Conservation (phyloP, 148 eudicot species). For the Bassia scoparia region DNA sequence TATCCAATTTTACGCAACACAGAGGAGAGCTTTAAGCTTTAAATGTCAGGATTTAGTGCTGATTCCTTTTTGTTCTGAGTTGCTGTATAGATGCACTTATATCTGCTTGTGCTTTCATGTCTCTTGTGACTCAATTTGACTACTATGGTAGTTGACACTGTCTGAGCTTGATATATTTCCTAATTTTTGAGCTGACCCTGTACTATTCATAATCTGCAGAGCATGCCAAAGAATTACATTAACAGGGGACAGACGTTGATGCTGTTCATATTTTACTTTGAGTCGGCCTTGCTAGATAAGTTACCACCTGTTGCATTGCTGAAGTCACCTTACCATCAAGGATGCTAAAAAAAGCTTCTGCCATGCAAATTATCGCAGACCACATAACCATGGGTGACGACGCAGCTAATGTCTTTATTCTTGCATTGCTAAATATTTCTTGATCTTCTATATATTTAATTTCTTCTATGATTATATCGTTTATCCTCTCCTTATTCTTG, state of each 20-base stretch:
- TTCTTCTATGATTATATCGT: not conserved
- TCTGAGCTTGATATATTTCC: not conserved
- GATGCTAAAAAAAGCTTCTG: slow-evolving; percentile 90
- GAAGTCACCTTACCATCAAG: slow-evolving; percentile 81
- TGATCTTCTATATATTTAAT: not conserved
- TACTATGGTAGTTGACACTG: not conserved
- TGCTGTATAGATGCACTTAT: no score
- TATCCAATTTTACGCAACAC: no score
- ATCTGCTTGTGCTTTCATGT: no score
- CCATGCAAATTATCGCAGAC: slow-evolving; percentile 74
- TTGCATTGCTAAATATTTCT: not conserved
- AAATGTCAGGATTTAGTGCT: no score
- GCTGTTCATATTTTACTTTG: slow-evolving; percentile 94
- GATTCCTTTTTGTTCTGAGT: no score
- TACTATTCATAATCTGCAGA: slow-evolving; percentile 38
- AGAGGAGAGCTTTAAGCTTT: no score
- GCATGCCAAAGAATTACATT: slow-evolving; percentile 93
- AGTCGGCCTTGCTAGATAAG: slow-evolving; percentile 84
- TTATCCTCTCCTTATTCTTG: no score
- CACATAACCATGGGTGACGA: slow-evolving; percentile 80
- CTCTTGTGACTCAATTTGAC: no score
- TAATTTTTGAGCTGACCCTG: not conserved
- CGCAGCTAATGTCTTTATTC: slow-evolving; percentile 34
- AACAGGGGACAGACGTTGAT: slow-evolving; percentile 96
- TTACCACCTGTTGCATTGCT: slow-evolving; percentile 88